Evolutionary conservation across 305 asterid genomes (phyloP), one percentile per base, ranked within the genome.

Genomic region (Rubia peregrina): DNA sequence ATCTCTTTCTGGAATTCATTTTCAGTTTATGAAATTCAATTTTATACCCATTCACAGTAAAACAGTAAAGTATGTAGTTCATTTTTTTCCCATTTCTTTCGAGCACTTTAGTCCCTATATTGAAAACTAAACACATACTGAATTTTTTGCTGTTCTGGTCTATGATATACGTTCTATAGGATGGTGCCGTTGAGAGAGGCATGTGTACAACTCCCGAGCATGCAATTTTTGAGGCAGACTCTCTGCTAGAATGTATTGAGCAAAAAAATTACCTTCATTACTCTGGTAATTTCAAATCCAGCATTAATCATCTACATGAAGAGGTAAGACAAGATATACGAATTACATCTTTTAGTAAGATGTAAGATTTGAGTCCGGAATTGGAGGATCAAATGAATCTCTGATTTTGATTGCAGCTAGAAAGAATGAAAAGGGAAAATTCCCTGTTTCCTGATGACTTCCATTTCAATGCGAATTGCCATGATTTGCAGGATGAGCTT

Each of bases 391-490:
- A 19, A 61, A 63, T 64, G 53, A 53, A 59, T 57, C 13, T 49
- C 68, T 33, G 46, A 17, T 73, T 67, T 46, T 61, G 19, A 55
- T 64, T 87, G 82, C 90, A 95, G 99, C 87, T 95, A 70, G 98
- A 92, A 79, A 92, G 87, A 84, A 90, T 95, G 98, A 95, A 95
- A 79, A 84, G 82, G 19, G 98, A 92, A 80, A 95, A 95, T 77
- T 74, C 80, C 24, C 68, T 73, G 57, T 67, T 80, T 68, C 75
- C 82, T 61, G 77, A 70, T 62, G 86, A 69, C 67, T 77, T 80
- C 62, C 85, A 76, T 67, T 71, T 63, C 68, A 83, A 83, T 66
- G 77, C 82, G 2, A 83, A 65, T 72, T 77, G 72, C 72, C 82
- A 86, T 74, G 80, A 62, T 75, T 77, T 84, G 13, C 87, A 85